Evolutionary conservation across 2,329 filamentous ascomycete species (phyloP).

Genomic region (Aspergillus viridinutans): DNA sequence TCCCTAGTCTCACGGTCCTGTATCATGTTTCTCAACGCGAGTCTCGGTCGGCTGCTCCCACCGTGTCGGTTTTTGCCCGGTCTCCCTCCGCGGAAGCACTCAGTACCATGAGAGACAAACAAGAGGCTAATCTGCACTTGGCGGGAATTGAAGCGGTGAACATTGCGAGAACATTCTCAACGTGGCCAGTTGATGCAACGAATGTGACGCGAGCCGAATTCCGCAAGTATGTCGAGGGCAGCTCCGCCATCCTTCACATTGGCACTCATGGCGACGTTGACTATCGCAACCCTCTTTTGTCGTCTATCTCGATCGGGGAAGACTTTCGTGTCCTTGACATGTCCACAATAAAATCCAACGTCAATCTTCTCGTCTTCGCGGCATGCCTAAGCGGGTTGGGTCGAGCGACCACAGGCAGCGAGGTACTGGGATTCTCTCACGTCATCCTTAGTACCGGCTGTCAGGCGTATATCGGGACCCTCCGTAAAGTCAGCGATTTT

Average conservation of each 20-base stretch:
- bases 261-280: constrained; percentile 22
- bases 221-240: constrained; percentile 17
- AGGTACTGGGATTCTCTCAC: constrained; percentile 24
- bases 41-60: constrained; percentile 10
- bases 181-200: constrained; percentile 25
- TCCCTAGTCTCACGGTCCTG: constrained; percentile 20
- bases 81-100: constrained; percentile 8
- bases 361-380: constrained; percentile 22
- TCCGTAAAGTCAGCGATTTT: constrained; percentile 24
- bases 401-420: constrained; percentile 17
- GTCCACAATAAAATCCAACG: constrained; percentile 16
- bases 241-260: constrained; percentile 19
- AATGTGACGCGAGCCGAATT: constrained; percentile 18
- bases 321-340: constrained; percentile 24
- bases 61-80: constrained; percentile 22
- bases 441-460: constrained; percentile 23
- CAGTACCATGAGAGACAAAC: neutral
- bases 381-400: constrained; percentile 23
- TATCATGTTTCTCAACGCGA: constrained; percentile 18
- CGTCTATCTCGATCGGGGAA: constrained; percentile 21
- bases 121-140: constrained; percentile 20
- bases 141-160: constrained; percentile 23
- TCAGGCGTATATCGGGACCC: constrained; percentile 22
- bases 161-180: constrained; percentile 21
- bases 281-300: constrained; percentile 18